Conservation (phyloP, 352 stramenopile genomes). For the Globisporangium radiosum region DNA sequence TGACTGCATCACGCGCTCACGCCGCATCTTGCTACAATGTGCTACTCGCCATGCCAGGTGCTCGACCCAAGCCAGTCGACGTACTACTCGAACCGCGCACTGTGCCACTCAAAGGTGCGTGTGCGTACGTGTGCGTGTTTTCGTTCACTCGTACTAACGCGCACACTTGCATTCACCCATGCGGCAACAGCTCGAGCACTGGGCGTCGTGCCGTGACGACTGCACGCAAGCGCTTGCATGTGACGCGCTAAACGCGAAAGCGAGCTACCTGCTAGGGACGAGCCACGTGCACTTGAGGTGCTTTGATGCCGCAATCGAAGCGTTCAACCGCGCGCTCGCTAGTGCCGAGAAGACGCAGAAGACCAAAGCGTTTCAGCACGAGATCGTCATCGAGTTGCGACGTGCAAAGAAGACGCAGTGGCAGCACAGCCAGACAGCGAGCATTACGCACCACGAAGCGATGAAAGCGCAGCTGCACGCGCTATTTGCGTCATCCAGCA, state of each 20-base stretch:
- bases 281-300: conserved; percentile 41
- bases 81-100: conserved; percentile 78
- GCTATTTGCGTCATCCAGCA: conserved; percentile 19
- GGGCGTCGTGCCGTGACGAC: conserved; percentile 56
- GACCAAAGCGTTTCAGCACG: conserved; percentile 39
- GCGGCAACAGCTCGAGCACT: conserved; percentile 40
- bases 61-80: conserved; percentile 48
- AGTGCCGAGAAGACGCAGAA: conserved; percentile 59
- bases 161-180: not conserved
- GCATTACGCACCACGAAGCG: conserved; percentile 31
- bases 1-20: too few species aligned
- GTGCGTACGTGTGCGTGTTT: too few species aligned
- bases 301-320: conserved; percentile 43
- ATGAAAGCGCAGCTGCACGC: conserved; percentile 32
- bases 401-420: conserved; percentile 65
- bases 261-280: conserved; percentile 66
- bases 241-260: conserved; percentile 68
- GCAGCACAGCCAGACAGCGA: conserved; percentile 33
- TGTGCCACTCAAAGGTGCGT: conserved; percentile 61
- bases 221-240: conserved; percentile 42
- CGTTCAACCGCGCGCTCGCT: conserved; percentile 38
- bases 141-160: not conserved
- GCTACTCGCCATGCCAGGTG: conserved; percentile 19
- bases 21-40: too few species aligned
- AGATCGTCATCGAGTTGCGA: conserved; percentile 52